Evolutionary conservation across 2,329 filamentous ascomycete species (phyloP), one percentile per base, ranked within the genome.

Genomic region (Hypomyces perniciosus): DNA sequence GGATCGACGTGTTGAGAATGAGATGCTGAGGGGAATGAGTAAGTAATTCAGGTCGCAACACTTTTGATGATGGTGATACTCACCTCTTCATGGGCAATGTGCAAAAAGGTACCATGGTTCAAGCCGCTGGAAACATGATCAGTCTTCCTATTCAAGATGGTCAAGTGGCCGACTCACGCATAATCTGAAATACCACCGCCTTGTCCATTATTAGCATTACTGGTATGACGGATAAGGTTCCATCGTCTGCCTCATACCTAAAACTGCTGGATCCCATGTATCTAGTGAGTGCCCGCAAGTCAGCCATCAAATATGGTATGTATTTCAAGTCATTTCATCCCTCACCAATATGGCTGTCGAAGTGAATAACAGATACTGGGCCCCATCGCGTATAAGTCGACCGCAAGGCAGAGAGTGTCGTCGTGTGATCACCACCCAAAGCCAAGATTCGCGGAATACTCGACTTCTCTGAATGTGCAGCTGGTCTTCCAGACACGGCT

Each of bases 1-100:
- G 89, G 9, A 91, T 86, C 0, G 79, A 84, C 20, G 75, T 72
- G 64, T 90, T 88, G 53, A 79, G 74, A 54, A 92, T 84, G 34
- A 95, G 70, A 0, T 57, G 52, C 59, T 60, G 29, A 8, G 1
- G 28, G 4, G 9, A 30, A n/a, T 27, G 4, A 26, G 28, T 43
- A n/a, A 35, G 35, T 9, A 3, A 29, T 2, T 26, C 28, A 27
- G 27, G 7, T 27, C 30, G n/a, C 6, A 5, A 12, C 5, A 10
- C 12, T 9, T 5, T 4, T 6, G 10, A 3, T 29, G 31, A 33
- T 38, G 40, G 31, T 27, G 12, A n/a, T 29, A 12, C 20, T 10
- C 8, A 50, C 52, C 51, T 61, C 58, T 53, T 59, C 58, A 28
- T 61, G 59, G 2, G 59, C 58, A 33, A 61, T 53, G 33, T 61